Evolutionary conservation across 768 basidiomycete genomes (phyloP).

Genomic region (Chalciporus chontae): DNA sequence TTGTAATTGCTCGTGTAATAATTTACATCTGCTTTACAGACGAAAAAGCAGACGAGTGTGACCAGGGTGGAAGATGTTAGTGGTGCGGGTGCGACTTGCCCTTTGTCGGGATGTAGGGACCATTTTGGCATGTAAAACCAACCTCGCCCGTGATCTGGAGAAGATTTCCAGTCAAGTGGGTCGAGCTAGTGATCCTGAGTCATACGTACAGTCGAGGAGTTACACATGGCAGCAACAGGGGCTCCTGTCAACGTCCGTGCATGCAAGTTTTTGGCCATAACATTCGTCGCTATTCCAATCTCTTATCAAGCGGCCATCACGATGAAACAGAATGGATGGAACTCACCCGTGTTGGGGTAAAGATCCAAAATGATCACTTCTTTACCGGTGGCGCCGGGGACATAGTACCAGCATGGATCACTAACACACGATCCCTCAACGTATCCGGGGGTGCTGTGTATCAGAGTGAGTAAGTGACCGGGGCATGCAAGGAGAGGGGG

Average conservation of each 20-base stretch:
- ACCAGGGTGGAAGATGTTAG: too few species aligned
- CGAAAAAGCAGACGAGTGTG: not conserved
- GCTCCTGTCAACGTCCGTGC: conserved; percentile 43
- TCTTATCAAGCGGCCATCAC: too few species aligned
- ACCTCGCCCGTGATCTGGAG: conserved; percentile 42
- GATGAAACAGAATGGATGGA: not conserved
- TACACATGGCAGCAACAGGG: conserved; percentile 51
- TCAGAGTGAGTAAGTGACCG: not conserved
- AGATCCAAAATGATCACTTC: conserved; percentile 59
- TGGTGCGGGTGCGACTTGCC: too few species aligned
- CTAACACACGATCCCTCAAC: conserved; percentile 57
- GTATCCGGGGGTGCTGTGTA: conserved; percentile 34
- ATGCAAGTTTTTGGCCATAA: conserved; percentile 47
- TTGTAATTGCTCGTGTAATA: conserved; percentile 26
- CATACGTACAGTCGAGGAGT: conserved; percentile 40
- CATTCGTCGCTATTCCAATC: conserved; percentile 32
- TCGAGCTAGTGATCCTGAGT: not conserved
- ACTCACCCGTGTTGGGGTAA: conserved; percentile 48
- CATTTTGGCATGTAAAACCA: conserved; percentile 50
- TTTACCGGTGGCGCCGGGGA: conserved; percentile 51
- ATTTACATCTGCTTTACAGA: conserved; percentile 24
- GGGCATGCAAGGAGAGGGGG: too few species aligned
- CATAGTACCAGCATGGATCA: conserved; percentile 49
- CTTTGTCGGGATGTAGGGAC: conserved; percentile 37
- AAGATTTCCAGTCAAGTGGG: not conserved